These are phyloP conservation scores for Fraxinus sp. DNA, from an alignment of 305 asterid genomes.

Conservation along the genomic window DNA sequence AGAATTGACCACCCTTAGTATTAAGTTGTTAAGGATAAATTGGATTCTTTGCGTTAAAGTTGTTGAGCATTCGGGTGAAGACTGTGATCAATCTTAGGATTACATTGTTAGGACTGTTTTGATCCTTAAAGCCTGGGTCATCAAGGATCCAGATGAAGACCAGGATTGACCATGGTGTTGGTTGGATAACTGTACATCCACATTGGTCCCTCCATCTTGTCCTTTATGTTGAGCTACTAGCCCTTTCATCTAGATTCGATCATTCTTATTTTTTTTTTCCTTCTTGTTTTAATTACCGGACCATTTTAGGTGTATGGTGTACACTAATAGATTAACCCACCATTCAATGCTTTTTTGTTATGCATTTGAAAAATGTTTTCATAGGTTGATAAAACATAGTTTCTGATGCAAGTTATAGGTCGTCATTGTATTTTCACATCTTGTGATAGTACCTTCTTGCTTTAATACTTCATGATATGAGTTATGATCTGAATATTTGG, in stretches of 20 bases:
- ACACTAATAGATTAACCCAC: background rate
- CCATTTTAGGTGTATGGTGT: background rate
- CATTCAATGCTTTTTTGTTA: background rate
- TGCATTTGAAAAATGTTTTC: background rate
- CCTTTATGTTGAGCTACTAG: background rate
- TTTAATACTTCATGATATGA: background rate
- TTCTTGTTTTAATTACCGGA: background rate
- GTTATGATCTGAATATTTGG: background rate
- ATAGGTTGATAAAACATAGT: background rate
- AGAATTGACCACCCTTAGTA: background rate
- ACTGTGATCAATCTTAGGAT: background rate
- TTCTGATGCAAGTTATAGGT: background rate
- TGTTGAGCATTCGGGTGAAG: background rate
- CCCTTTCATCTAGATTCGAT: background rate
- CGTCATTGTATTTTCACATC: background rate
- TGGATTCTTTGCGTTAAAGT: background rate
- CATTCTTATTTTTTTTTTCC: background rate
- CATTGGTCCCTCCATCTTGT: background rate
- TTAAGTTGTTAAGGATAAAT: background rate
- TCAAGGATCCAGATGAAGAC: background rate
- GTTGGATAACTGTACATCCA: background rate
- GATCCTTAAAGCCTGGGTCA: background rate
- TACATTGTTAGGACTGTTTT: background rate
- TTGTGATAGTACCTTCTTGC: background rate
- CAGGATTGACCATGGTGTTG: background rate